These are phyloP conservation scores for Microstegium vimineum DNA, from an alignment of 176 grass and related monocot species.

Conservation along the genomic window DNA sequence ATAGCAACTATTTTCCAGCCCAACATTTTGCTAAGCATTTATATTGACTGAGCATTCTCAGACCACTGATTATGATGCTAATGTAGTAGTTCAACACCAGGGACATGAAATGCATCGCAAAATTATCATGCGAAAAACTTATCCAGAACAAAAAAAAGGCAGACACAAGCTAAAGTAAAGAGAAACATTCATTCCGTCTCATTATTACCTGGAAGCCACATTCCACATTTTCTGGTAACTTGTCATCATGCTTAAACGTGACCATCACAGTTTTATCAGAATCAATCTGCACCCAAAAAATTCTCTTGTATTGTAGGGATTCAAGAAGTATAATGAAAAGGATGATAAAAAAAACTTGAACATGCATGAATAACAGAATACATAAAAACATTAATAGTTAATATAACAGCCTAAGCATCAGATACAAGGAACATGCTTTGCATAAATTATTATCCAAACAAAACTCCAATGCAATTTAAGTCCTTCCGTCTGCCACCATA, in stretches of 20 bases:
- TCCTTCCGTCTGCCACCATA: neutral
- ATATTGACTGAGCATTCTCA: neutral
- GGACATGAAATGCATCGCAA: neutral
- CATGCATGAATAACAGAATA: neutral
- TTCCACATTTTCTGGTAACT: conserved; percentile 78
- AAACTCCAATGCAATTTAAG: neutral
- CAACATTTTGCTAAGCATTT: neutral
- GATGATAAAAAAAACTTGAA: neutral
- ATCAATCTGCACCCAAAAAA: conserved; percentile 61
- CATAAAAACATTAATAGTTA: neutral
- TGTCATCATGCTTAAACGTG: conserved; percentile 95
- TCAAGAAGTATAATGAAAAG: neutral
- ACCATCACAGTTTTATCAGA: conserved; percentile 93
- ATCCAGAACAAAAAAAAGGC: neutral
- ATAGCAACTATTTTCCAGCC: neutral
- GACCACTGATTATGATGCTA: neutral
- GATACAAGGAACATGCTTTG: neutral
- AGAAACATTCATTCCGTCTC: neutral
- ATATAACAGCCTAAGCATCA: neutral
- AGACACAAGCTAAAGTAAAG: neutral
- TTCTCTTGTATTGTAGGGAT: conserved; percentile 5
- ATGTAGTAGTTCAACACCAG: neutral
- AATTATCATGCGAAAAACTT: neutral
- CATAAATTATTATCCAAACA: neutral
- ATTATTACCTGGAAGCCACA: conserved; percentile 79